These are phyloP conservation scores for Aspergillus ochraceoroseus DNA, from an alignment of 2,329 filamentous ascomycete genomes.

Conservation along the genomic window DNA sequence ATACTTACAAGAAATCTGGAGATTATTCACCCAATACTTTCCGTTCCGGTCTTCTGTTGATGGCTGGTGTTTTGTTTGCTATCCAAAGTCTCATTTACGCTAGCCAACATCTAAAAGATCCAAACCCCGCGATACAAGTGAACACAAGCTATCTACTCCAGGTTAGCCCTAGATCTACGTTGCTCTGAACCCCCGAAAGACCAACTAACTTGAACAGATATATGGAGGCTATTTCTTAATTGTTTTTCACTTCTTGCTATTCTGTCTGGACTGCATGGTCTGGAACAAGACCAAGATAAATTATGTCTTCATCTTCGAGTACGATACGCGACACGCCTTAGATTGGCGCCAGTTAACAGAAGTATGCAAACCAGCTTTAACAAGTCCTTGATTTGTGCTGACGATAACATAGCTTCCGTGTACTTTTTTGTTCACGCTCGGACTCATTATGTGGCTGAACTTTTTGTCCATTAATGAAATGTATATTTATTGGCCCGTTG, in stretches of 20 bases:
- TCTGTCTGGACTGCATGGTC: slow-evolving; percentile 75
- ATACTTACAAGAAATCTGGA: slow-evolving; percentile 56
- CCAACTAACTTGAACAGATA: slow-evolving; percentile 53
- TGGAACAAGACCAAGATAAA: slow-evolving; percentile 87
- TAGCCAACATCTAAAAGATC: slow-evolving; percentile 47
- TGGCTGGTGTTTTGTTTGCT: slow-evolving; percentile 61
- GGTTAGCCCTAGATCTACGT: slow-evolving; percentile 34
- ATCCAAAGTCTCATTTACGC: slow-evolving; percentile 63
- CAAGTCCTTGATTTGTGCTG: slow-evolving; percentile 10
- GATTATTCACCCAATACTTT: slow-evolving; percentile 58
- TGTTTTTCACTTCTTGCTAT: slow-evolving; percentile 73
- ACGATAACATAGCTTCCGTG: slow-evolving; percentile 61
- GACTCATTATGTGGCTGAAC: slow-evolving; percentile 82
- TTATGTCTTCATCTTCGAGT: slow-evolving; percentile 95
- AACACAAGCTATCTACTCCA: slow-evolving; percentile 67
- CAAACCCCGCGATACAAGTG: slow-evolving; percentile 47
- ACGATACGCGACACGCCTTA: slow-evolving; percentile 76
- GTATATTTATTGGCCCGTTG: slow-evolving; percentile 80
- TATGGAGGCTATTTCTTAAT: slow-evolving; percentile 90
- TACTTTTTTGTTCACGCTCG: slow-evolving; percentile 69
- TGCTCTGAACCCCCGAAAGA: background rate
- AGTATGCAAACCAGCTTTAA: slow-evolving; percentile 38
- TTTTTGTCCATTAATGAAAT: slow-evolving; percentile 66
- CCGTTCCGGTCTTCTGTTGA: slow-evolving; percentile 62
- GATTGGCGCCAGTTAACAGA: slow-evolving; percentile 87